phyloP scores from a whole-genome alignment of 192 early-diverging fungal genomes.

The Tieghemiomyces parasiticus region DNA sequence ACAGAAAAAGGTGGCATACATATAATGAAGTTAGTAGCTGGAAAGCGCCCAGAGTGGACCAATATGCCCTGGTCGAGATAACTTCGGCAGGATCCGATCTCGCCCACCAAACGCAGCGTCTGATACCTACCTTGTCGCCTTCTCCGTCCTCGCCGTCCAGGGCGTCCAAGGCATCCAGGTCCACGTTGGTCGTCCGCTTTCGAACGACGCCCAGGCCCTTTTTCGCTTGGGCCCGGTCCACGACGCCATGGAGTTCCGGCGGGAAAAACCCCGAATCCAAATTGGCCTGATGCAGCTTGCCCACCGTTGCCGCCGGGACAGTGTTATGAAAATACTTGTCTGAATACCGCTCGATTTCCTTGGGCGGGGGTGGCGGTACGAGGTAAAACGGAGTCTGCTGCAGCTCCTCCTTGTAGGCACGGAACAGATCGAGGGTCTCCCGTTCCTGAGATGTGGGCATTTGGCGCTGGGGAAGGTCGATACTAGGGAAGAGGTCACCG shows the following conservation, averaged over 20 bases:
- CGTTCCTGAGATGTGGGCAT: not conserved
- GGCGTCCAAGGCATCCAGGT: not conserved
- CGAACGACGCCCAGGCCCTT: not conserved
- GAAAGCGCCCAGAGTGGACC: too few relatives aligned
- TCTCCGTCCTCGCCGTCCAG: not conserved
- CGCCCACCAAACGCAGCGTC: too few relatives aligned
- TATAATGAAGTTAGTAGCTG: too few relatives aligned
- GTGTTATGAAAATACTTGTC: not conserved
- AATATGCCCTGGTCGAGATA: too few relatives aligned
- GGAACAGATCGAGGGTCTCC: not conserved
- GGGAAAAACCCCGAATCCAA: not conserved
- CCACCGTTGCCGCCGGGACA: not conserved
- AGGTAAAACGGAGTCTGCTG: slow-evolving; percentile 1
- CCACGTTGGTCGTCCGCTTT: not conserved
- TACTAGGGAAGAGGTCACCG: not conserved
- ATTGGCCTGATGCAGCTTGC: not conserved
- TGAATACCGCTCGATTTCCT: slow-evolving; percentile 2
- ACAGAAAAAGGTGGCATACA: too few relatives aligned
- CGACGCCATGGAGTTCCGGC: not conserved
- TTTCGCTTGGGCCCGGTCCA: not conserved
- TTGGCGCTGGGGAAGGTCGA: not conserved
- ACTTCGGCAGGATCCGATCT: too few relatives aligned
- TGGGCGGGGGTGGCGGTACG: not conserved
- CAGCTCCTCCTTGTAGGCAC: not conserved
- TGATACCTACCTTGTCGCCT: too few relatives aligned